Base-by-base conservation (phyloP, 371 early-diverging fungal genomes). In the Rhizopus stolonifer region DNA sequence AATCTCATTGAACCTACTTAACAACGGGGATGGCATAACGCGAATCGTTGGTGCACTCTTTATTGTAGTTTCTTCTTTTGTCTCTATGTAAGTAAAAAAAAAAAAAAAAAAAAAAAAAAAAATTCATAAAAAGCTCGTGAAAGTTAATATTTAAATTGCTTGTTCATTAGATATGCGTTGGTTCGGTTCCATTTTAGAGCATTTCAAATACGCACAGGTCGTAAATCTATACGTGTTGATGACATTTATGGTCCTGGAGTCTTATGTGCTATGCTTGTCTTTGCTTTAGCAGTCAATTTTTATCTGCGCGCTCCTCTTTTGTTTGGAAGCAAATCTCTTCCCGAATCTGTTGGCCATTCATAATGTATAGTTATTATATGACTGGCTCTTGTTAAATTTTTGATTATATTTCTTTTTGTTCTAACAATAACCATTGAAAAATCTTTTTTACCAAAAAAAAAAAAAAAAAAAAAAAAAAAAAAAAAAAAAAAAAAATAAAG, bases 191-290 rank as follows among this genome's bases (percentile, higher is more conserved):
- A 73, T 39, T 53, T 63, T 29, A 52, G 73, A 52, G 67, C 69
- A 2, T 73, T 64, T 60, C 73, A 69, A 25, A 26, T 73, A 25
- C 56, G 67, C 36, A 73, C 59, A 10, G 62, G 65, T 1, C 57
- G 63, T 9, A 46, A 49, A 19, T 26, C 50, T 32, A 21, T 56
- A 6, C 58, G 67, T 7, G 60, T 69, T 43, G 78, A 74, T 49
- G 77, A 77, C 47, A 57, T 60, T 48, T 40, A 48, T 31, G 87
- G 90, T 7, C 95, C 95, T 19, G 81, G 86, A 3, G 72, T 92
- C 21, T 83, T 95, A 8, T 91, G 94, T 24, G 63, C 85, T 17
- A 80, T 90, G 29, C 80, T 94, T 46, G 81, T 93, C 34, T 71
- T 80, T 36, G 61, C 58, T 23, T 39, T 65, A 33, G 67, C 60